Conservation (phyloP, 371 early-diverging fungal genomes). For the Mycotypha africana region DNA sequence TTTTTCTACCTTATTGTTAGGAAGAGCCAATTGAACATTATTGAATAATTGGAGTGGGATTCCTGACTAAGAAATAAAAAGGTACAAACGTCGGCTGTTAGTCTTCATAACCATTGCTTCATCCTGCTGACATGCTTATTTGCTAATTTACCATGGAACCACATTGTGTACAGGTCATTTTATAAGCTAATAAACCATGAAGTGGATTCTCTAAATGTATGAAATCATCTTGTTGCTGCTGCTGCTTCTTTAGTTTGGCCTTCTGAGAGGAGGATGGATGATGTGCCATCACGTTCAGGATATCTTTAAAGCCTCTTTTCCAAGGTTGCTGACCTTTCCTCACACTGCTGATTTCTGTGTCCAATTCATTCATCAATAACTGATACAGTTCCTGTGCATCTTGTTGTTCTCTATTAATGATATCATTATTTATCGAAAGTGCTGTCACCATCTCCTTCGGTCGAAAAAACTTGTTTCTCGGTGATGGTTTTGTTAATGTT, state of each 20-base stretch:
- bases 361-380: constrained; percentile 66
- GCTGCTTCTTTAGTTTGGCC: not conserved
- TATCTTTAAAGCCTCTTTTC: constrained; percentile 12
- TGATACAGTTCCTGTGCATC: constrained; percentile 94
- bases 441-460: constrained; percentile 27
- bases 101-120: no score
- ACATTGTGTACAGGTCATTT: constrained; percentile 71
- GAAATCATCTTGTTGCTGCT: no score
- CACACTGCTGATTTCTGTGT: constrained; percentile 47
- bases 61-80: not conserved
- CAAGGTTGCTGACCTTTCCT: not conserved
- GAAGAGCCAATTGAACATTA: constrained; percentile 62
- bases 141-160: constrained; percentile 61
- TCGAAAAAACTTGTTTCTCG: constrained; percentile 21
- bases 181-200: constrained; percentile 62
- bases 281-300: not conserved
- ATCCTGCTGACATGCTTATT: no score
- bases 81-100: not conserved
- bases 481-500: constrained; percentile 20
- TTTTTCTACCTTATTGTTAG: no score
- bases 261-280: not conserved
- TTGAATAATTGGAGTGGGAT: constrained; percentile 41
- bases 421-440: constrained; percentile 9
- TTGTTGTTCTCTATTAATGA: constrained; percentile 72
- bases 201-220: constrained; percentile 61